These are phyloP conservation scores for Suhomyces tanzawaensis DNA, from an alignment of 805 yeast genomes.

Conservation along the genomic window DNA sequence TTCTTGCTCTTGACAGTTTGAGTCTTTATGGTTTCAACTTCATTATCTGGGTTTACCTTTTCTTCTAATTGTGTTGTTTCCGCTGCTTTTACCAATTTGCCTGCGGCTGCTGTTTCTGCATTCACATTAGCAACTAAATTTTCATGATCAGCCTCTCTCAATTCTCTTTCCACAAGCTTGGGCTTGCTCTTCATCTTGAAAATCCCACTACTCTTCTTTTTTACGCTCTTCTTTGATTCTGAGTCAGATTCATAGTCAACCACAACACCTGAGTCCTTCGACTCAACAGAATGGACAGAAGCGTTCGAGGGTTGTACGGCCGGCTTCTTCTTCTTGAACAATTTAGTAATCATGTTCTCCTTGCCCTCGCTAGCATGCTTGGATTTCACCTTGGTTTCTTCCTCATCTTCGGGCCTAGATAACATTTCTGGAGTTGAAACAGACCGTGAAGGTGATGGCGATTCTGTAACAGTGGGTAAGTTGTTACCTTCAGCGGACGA, in stretches of 20 bases:
- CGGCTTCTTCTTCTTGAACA: slow-evolving; percentile 36
- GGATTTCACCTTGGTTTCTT: slow-evolving; percentile 7
- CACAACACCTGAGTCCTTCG: slow-evolving; percentile 19
- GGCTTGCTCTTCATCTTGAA: slow-evolving; percentile 16
- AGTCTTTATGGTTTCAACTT: neutral
- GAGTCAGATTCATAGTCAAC: slow-evolving; percentile 27
- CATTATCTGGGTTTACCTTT: neutral
- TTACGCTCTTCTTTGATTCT: slow-evolving; percentile 13
- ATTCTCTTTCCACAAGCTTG: slow-evolving; percentile 12
- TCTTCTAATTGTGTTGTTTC: neutral
- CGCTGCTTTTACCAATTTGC: neutral
- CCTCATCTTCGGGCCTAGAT: slow-evolving; percentile 8
- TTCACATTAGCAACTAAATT: slow-evolving; percentile 1
- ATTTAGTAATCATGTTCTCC: slow-evolving; percentile 40
- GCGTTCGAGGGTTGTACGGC: slow-evolving; percentile 1
- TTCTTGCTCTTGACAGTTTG: neutral
- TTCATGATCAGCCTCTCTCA: slow-evolving; percentile 5
- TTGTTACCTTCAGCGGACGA: slow-evolving; percentile 24
- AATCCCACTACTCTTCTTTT: slow-evolving; percentile 15
- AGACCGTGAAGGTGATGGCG: slow-evolving; percentile 26
- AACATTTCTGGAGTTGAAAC: slow-evolving; percentile 37
- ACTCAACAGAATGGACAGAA: slow-evolving; percentile 2
- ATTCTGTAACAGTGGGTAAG: slow-evolving; percentile 24
- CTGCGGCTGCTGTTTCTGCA: neutral
- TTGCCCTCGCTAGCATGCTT: slow-evolving; percentile 19